Base-by-base conservation (phyloP, 805 yeast species). In the Ogataea chonburiensis region DNA sequence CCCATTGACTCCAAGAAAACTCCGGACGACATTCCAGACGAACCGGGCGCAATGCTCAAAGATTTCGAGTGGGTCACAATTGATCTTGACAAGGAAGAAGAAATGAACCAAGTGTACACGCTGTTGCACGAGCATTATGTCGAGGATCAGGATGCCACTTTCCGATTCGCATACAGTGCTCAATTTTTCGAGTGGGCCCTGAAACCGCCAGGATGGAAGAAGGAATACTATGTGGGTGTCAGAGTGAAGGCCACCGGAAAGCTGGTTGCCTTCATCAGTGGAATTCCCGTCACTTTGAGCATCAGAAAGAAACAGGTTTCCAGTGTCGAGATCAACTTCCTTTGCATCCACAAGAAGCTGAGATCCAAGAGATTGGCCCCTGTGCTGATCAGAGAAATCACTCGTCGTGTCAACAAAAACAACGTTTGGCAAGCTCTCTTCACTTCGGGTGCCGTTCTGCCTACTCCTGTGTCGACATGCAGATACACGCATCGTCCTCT, bases 331-430 rank as follows among this genome's bases (percentile, higher is more conserved):
- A 87, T 93, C 65, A 93, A 93, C 63, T 93, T 93, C 61, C 67
- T 93, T 52, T 87, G 96, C 57, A 85, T 93, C 32, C 98, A 93
- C 65, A 93, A 93, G 64, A 86, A 91, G 61, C 71, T 93, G 49
- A 74, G 98, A 56, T 73, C 87, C n/a, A 93, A 93, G 61, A 79
- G 98, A 52, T 71, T 93, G 57, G 89, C 98, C 1, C 98, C 98
- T 1, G 84, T 93, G 9, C 68, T 93, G 53, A 93, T 93, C 61
- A 85, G 85, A 54, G 98, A 93, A 62, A 83, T 93, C 47, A 93
- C 98, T 4, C 75, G 98, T 57, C 73, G 98, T 49, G 93, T 93
- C 46, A 91, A 93, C 63, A 72, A 76, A 45, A 70, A 72, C 28
- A 77, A 85, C 41, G 84, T 89, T 42, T 93, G 97, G 96, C 97